Evolutionary conservation across 2,329 filamentous ascomycete species (phyloP), one percentile per base, ranked within the genome.

Genomic region (Cytospora paraplurivora): DNA sequence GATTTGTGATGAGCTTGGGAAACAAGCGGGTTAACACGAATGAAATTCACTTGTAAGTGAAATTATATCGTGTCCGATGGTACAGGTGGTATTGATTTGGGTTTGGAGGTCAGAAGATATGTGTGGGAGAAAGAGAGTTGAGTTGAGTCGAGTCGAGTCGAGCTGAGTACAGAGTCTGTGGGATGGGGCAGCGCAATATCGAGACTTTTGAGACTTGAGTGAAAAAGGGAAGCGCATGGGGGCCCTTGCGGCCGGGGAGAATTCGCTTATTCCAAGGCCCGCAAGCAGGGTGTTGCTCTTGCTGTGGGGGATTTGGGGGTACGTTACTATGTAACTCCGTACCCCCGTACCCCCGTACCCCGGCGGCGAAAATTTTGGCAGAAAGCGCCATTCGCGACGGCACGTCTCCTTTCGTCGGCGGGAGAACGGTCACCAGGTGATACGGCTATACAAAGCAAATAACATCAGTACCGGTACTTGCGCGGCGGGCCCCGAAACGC

Each of bases 361-460:
- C 44, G 4, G 44, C 21, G 21, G 44, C 10, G 44, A 47, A 47
- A 21, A 47, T 21, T 21, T 47, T 47, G 41, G 41, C 41, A 47
- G 41, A 47, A 47, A 19, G 44, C 44, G 44, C 44, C 44, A n/a
- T 47, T 47, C 44, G 44, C 44, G 44, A 47, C 44, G 44, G 44
- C 44, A 47, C 11, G 1, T 12, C 44, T 47, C 17, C 7, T 15
- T 7, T 19, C 7, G 19, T 21, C 44, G 44, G 44, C 44, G 19
- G n/a, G 44, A 47, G 35, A 27, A 47, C 44, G 44, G 44, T 47
- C 44, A 47, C n/a, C 44, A 19, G 44, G 44, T n/a, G n/a, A 15
- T 6, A 7, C 41, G 17, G 41, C 41, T n/a, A 44, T n/a, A 27
- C 27, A 27, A 27, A 27, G 27, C 27, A 27, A 27, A 27, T 27